These are phyloP conservation scores for Backusella psychrophila DNA, from an alignment of 192 early-diverging fungal species.

Conservation along the genomic window DNA sequence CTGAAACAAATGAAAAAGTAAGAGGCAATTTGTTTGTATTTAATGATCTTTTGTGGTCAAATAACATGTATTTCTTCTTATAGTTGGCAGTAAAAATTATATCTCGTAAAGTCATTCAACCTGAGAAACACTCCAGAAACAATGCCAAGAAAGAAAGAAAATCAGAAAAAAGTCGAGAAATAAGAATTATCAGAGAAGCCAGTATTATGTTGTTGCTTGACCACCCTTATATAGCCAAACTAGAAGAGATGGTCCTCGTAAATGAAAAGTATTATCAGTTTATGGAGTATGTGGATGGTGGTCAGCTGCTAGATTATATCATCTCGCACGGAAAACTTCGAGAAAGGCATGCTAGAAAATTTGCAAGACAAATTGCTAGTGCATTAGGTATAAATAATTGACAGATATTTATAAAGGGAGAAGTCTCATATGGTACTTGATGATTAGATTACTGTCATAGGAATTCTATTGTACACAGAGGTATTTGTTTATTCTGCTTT, in stretches of 20 bases:
- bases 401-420: background rate
- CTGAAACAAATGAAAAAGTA: background rate
- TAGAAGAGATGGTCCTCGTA: conserved; percentile 65
- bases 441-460: conserved; percentile 51
- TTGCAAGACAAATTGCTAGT: conserved; percentile 72
- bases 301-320: conserved; percentile 84
- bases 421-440: background rate
- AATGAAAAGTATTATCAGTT: conserved; percentile 68
- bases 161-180: conserved; percentile 48
- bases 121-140: background rate
- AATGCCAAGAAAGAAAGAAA: background rate
- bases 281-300: conserved; percentile 80
- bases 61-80: background rate
- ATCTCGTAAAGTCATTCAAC: background rate
- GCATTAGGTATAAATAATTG: conserved; percentile 42
- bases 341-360: conserved; percentile 71
- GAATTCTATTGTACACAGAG: conserved; percentile 68
- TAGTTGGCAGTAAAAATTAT: conserved; percentile 69
- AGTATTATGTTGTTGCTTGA: conserved; percentile 71
- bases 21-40: background rate
- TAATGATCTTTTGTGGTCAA: background rate
- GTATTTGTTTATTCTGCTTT: background rate
- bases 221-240: conserved; percentile 79
- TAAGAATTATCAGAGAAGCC: conserved; percentile 66
- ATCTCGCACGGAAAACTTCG: conserved; percentile 72